These are phyloP conservation scores for Fraxinus excelsior DNA, from an alignment of 257 asterid genomes.

Conservation along the genomic window DNA sequence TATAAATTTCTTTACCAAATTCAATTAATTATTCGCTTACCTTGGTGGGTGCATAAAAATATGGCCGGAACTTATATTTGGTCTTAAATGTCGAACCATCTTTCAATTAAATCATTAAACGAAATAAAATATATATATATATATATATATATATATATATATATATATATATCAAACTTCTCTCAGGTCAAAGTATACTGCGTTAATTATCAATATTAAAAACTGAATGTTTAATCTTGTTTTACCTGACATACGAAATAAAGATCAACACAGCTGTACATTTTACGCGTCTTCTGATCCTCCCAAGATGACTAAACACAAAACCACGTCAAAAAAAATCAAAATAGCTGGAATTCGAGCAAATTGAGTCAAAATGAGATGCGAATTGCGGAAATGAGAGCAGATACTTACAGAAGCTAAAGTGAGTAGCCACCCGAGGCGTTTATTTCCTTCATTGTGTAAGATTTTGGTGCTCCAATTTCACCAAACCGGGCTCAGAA, in stretches of 20 bases:
- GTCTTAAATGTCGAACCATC: conserved; percentile 95
- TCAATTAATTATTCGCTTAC: conserved; percentile 35
- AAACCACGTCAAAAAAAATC: conserved; percentile 14
- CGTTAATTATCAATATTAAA: conserved; percentile 1
- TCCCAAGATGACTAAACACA: conserved; percentile 81
- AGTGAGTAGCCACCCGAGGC: conserved; percentile 98
- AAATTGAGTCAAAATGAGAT: conserved; percentile 10
- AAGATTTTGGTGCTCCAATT: no score
- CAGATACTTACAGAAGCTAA: conserved; percentile 64
- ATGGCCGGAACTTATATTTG: conserved; percentile 87
- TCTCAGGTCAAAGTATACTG: conserved; percentile 9
- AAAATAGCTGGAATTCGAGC: background rate
- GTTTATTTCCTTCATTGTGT: conserved; percentile 91
- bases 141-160: no score
- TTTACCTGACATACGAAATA: conserved; percentile 95
- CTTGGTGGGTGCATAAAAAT: conserved; percentile 94
- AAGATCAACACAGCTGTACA: conserved; percentile 84
- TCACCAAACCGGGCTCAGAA: no score
- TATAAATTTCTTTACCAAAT: background rate
- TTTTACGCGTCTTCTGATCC: conserved; percentile 82
- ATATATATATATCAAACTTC: conserved; percentile 2
- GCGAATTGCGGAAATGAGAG: background rate
- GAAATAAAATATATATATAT: no score
- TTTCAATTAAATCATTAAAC: conserved; percentile 44
- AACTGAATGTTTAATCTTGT: background rate